Percentiles rank a stretch among this genome's conserved stretches.
Evolutionary conservation across 1,284 basidiomycete genomes (phyloP).

Genomic region (Pseudozyma pruni): DNA sequence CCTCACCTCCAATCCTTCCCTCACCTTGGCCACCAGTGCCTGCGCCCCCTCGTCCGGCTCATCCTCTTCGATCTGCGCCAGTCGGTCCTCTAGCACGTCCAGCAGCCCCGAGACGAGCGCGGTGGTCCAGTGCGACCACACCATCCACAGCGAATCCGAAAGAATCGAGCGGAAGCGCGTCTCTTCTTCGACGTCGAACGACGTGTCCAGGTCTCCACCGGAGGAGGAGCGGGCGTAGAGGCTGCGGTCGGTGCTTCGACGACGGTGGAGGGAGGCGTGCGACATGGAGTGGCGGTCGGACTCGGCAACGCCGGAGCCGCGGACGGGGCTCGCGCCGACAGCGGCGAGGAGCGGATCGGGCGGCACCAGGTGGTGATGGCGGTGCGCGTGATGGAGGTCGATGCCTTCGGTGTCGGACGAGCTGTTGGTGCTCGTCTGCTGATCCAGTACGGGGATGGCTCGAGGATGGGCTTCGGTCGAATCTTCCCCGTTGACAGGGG

Average conservation of each 20-base stretch:
- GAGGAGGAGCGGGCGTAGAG: conserved; percentile 26
- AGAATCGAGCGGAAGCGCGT: conserved; percentile 27
- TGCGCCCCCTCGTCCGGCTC: neutral
- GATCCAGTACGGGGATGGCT: conserved; percentile 5
- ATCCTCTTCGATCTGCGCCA: conserved; percentile 26
- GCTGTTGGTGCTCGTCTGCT: conserved; percentile 32
- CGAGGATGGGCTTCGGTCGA: neutral
- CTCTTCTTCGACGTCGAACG: conserved; percentile 7
- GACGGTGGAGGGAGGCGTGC: conserved; percentile 14
- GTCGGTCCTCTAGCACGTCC: conserved; percentile 36
- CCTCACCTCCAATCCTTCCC: conserved; percentile 11
- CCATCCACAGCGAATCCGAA: conserved; percentile 48
- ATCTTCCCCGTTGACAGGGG: neutral
- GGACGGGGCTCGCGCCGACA: conserved; percentile 30
- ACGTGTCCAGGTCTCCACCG: conserved; percentile 10
- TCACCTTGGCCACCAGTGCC: conserved; percentile 12
- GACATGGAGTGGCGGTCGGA: conserved; percentile 33
- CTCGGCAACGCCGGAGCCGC: conserved; percentile 21
- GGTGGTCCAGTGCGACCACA: conserved; percentile 47
- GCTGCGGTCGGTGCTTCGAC: conserved; percentile 30
- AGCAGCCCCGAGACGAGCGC: conserved; percentile 41
- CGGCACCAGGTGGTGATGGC: conserved; percentile 26
- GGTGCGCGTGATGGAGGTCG: conserved; percentile 4
- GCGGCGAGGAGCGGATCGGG: conserved; percentile 48
- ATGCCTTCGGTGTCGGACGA: conserved; percentile 25